Base-by-base conservation (phyloP, 768 basidiomycete genomes). In the Leccinum incarnatum region DNA sequence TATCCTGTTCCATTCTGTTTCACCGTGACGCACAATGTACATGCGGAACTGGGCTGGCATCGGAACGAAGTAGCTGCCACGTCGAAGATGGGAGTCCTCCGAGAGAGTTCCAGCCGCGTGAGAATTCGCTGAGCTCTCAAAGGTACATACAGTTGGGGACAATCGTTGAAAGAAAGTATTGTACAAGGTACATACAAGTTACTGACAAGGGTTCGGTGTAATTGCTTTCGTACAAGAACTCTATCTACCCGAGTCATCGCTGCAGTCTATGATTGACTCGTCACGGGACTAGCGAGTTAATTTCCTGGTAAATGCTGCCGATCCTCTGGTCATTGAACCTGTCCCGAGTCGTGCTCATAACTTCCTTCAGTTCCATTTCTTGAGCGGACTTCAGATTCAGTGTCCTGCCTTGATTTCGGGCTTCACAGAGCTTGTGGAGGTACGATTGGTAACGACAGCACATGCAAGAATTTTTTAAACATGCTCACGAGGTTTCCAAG, bases 1-100 rank as follows among this genome's bases (percentile, higher is more conserved):
- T 6, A 75, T 72, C 54, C 77, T 73, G 71, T 92, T 92, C 66
- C 81, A 85, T 45, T 84, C 79, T 25, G 91, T 93, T 76, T 93
- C 89, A 19, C 89, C 91, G 64, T 93, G 91, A 46, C 91, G 84
- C 51, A 91, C 79, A 61, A 91, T 74, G 68, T 86, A 89, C 49
- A 91, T 63, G 54, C 77, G 77, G 25, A 79, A 78, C 27, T 75
- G 65, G 55, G 68, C 58, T 68, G 76, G 59, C 62, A 73, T 68
- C 42, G 55, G 25, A 52, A 56, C 15, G 25, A 10, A 53, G 51
- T 29, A 29, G 21, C 23, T 53, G 45, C 10, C 8, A 45, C 37
- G 37, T 40, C 36, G 40, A 47, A 51, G 57, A 17, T 32, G 42
- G 14, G 7, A 30, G 49, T 30, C 40, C 17, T 40, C 37, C 9